These are phyloP conservation scores for Amaranthus cruentus DNA, from an alignment of 148 eudicot genomes.

Conservation along the genomic window DNA sequence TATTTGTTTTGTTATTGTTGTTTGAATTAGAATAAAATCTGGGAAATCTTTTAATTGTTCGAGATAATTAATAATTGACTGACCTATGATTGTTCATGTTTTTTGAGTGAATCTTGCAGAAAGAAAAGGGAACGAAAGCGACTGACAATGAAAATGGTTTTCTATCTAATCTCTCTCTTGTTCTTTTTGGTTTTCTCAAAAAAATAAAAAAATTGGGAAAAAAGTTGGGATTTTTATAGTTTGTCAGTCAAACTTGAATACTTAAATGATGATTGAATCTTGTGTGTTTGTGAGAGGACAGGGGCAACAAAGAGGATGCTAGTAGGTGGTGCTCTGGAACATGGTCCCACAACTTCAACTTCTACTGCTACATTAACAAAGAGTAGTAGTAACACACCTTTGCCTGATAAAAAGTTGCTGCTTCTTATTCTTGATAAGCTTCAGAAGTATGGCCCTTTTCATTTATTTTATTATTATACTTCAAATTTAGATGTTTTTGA, in stretches of 20 bases:
- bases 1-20: background rate
- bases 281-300: conserved; percentile 34
- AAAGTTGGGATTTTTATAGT: conserved; percentile 4
- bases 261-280: conserved; percentile 4
- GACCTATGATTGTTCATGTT: background rate
- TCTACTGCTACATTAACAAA: conserved; percentile 20
- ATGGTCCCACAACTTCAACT: conserved; percentile 63
- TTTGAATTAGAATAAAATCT: background rate
- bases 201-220: conserved; percentile 1
- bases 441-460: conserved; percentile 61
- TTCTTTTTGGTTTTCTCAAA: conserved; percentile 14
- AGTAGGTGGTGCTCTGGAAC: conserved; percentile 14
- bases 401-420: conserved; percentile 91
- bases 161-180: conserved; percentile 17
- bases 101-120: conserved; percentile 45
- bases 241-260: background rate
- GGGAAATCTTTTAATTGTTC: background rate
- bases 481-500: background rate
- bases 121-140: conserved; percentile 60
- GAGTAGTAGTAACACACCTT: conserved; percentile 31
- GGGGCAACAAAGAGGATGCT: conserved; percentile 52
- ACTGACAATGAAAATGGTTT: conserved; percentile 58
- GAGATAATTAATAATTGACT: conserved; percentile 18
- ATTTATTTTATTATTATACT: background rate
- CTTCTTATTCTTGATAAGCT: conserved; percentile 84